phyloP scores from a whole-genome alignment of 805 yeast species.

The Saccharomycopsis capsularis region DNA sequence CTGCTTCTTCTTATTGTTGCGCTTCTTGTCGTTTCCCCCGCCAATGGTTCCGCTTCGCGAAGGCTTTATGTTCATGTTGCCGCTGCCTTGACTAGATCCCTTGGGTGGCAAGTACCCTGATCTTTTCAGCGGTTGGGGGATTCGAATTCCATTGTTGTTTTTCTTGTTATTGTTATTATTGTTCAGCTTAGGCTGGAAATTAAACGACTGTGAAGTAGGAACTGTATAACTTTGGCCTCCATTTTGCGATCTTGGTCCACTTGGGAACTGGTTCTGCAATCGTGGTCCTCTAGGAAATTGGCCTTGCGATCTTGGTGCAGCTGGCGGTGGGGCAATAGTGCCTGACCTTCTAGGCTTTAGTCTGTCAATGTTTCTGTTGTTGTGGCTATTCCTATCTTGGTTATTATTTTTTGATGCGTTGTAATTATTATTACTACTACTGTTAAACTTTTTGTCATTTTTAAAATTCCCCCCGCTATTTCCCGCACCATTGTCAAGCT shows the following conservation, averaged over 20 bases:
- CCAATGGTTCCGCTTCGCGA: constrained; percentile 8
- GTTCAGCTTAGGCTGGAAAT: background rate
- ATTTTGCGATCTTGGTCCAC: constrained; percentile 1
- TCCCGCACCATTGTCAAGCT: constrained; percentile 22
- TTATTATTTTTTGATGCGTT: constrained; percentile 18
- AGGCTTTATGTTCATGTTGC: background rate
- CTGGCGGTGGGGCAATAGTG: background rate
- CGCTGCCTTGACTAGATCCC: background rate
- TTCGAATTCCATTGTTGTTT: background rate
- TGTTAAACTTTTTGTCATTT: constrained; percentile 24
- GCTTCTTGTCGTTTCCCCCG: background rate
- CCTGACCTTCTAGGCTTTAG: constrained; percentile 16
- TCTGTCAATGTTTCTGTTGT: background rate
- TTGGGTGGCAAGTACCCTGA: constrained; percentile 9
- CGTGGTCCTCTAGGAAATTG: too few relatives aligned
- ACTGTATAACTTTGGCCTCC: background rate
- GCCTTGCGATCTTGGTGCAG: too few relatives aligned
- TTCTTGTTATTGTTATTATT: background rate
- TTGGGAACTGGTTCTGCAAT: too few relatives aligned
- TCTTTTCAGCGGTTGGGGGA: background rate
- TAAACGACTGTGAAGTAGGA: constrained; percentile 2
- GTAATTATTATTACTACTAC: constrained; percentile 21
- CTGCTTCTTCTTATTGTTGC: background rate
- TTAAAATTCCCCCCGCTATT: too few relatives aligned
- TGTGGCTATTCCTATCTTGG: constrained; percentile 7